Evolutionary conservation across 2,329 filamentous ascomycete genomes (phyloP).

Genomic region (Sporothrix phasma): DNA sequence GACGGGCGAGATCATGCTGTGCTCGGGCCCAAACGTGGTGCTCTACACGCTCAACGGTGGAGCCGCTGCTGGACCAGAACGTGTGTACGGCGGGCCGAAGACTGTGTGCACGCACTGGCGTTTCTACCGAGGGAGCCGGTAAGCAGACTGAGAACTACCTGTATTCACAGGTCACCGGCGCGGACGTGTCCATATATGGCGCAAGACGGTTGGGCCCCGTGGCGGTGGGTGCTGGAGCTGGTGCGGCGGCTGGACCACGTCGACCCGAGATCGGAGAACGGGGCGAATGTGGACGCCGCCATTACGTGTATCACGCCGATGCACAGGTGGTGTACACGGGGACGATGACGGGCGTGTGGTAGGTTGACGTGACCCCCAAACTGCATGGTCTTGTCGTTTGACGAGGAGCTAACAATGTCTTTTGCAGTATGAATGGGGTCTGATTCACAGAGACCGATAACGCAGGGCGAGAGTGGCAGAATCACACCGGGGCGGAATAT

Average conservation of each 20-base stretch:
- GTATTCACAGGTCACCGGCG: constrained; percentile 81
- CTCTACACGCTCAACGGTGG: constrained; percentile 85
- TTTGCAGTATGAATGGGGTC: constrained; percentile 52
- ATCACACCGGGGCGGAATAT: neutral
- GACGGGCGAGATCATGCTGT: constrained; percentile 80
- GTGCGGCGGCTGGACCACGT: constrained; percentile 74
- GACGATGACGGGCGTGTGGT: constrained; percentile 90
- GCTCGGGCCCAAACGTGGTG: constrained; percentile 61
- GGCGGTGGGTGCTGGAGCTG: constrained; percentile 69
- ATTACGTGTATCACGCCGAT: constrained; percentile 83
- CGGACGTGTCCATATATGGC: constrained; percentile 75
- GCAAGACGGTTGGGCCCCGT: constrained; percentile 36
- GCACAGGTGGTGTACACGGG: constrained; percentile 79
- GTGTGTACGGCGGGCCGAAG: constrained; percentile 56
- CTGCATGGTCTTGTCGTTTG: neutral
- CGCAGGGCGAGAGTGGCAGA: neutral
- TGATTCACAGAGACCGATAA: constrained; percentile 47
- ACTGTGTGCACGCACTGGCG: constrained; percentile 70
- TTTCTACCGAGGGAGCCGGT: constrained; percentile 85
- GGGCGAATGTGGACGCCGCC: constrained; percentile 49
- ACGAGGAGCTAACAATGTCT: neutral
- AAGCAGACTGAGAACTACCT: constrained; percentile 86
- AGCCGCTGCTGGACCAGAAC: constrained; percentile 69
- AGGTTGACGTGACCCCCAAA: constrained; percentile 30
- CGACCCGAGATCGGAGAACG: constrained; percentile 55